phyloP scores from a whole-genome alignment of 192 early-diverging fungal species.

The Geosiphon pyriformis region DNA sequence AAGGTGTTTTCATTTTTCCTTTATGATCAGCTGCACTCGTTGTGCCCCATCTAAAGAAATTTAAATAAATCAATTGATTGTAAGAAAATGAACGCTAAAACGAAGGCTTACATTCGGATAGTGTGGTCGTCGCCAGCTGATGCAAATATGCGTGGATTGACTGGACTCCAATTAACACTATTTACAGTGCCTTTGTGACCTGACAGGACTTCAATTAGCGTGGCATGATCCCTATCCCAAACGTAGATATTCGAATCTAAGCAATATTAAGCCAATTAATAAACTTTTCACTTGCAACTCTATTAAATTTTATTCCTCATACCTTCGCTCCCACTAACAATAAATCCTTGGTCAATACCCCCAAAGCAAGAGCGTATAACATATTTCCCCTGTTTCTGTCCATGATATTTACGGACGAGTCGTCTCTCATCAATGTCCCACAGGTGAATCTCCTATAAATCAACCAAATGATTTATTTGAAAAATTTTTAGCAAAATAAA shows the following conservation, averaged over 20 bases:
- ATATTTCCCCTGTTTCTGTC: conserved; percentile 79
- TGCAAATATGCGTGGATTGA: conserved; percentile 62
- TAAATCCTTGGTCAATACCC: conserved; percentile 73
- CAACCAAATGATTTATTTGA: neutral
- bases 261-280: no score
- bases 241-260: conserved; percentile 69
- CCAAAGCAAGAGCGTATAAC: conserved; percentile 92
- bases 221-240: conserved; percentile 71
- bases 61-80: neutral
- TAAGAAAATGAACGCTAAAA: neutral
- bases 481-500: neutral
- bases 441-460: conserved; percentile 73
- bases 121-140: conserved; percentile 79
- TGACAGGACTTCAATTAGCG: conserved; percentile 59
- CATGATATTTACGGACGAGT: conserved; percentile 72
- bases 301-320: no score
- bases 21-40: conserved; percentile 15
- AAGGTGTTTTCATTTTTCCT: conserved; percentile 23
- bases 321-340: conserved; percentile 93
- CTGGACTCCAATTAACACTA: conserved; percentile 68
- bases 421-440: conserved; percentile 72
- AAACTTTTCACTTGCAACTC: neutral
- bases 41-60: conserved; percentile 20
- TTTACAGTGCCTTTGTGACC: conserved; percentile 71
- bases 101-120: conserved; percentile 61